phyloP scores from a whole-genome alignment of 139 green algal species.

The Ettlia oleoabundans region DNA sequence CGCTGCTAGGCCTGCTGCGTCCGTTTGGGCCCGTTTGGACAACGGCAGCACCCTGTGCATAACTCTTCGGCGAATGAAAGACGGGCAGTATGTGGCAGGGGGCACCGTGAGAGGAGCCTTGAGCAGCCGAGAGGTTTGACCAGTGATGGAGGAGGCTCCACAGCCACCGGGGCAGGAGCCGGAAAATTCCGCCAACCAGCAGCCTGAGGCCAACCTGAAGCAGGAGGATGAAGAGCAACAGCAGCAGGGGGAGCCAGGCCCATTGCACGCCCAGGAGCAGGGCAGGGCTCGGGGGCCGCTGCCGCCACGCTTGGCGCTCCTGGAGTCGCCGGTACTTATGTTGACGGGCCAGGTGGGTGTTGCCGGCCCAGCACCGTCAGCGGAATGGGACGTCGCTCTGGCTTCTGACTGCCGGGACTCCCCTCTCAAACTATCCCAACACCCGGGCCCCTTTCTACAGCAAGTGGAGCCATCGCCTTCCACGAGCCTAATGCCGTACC shows the following conservation, averaged over 20 bases:
- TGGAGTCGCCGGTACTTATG: conserved; percentile 21
- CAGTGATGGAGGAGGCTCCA: neutral
- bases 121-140: no score
- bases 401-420: neutral
- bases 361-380: neutral
- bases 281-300: neutral
- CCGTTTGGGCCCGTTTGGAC: no score
- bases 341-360: neutral
- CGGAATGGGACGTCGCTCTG: neutral
- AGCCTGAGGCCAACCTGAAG: neutral
- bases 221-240: neutral
- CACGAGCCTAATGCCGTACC: conserved; percentile 37
- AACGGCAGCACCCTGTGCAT: no score
- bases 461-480: conserved; percentile 34
- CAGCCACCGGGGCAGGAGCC: neutral
- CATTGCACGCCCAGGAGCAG: neutral
- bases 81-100: no score
- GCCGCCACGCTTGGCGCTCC: neutral
- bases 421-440: no score
- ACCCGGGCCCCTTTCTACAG: conserved; percentile 4
- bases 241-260: neutral
- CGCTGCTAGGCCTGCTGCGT: no score
- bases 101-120: no score
- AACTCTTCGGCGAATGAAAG: no score
- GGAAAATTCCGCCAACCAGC: neutral